phyloP scores from a whole-genome alignment of 148 eudicot genomes.

The Fagopyrum homotropicum region DNA sequence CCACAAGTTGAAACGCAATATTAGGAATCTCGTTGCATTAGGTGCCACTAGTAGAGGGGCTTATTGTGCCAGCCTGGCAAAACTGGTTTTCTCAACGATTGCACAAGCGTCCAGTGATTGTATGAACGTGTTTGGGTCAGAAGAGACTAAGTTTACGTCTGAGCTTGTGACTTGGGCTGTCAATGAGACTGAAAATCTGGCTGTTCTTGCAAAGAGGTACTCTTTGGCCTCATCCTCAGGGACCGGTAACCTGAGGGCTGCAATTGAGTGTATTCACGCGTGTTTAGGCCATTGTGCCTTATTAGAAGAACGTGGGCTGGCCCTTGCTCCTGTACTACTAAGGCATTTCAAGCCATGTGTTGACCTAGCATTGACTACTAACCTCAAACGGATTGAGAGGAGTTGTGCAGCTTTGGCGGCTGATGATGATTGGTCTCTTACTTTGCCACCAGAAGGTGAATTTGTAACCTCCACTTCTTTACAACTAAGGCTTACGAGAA shows the following conservation, averaged over 20 bases:
- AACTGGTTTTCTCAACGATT: constrained; percentile 67
- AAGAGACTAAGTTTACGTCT: constrained; percentile 63
- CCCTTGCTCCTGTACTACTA: constrained; percentile 60
- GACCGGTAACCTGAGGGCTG: constrained; percentile 60
- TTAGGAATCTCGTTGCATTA: constrained; percentile 40
- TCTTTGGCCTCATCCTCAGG: constrained; percentile 57
- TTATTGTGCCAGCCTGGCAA: constrained; percentile 49
- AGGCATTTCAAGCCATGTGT: constrained; percentile 62
- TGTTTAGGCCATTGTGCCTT: constrained; percentile 67
- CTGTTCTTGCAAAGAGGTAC: constrained; percentile 47
- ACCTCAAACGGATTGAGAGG: constrained; percentile 66
- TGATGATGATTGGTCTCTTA: constrained; percentile 76
- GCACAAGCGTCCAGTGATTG: constrained; percentile 87
- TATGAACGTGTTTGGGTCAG: constrained; percentile 49
- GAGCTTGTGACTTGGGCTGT: constrained; percentile 92
- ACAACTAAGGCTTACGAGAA: constrained; percentile 65
- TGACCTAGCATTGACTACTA: constrained; percentile 57
- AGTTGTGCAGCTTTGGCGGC: constrained; percentile 74
- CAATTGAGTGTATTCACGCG: constrained; percentile 62
- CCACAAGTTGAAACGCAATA: constrained; percentile 35
- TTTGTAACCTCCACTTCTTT: constrained; percentile 30
- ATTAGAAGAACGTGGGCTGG: constrained; percentile 73
- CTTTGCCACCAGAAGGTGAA: constrained; percentile 35
- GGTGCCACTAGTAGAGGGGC: constrained; percentile 32
- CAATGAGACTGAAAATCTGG: constrained; percentile 48